Base-by-base conservation (phyloP, 345 rosid species). In the Eutrema heterophyllum region DNA sequence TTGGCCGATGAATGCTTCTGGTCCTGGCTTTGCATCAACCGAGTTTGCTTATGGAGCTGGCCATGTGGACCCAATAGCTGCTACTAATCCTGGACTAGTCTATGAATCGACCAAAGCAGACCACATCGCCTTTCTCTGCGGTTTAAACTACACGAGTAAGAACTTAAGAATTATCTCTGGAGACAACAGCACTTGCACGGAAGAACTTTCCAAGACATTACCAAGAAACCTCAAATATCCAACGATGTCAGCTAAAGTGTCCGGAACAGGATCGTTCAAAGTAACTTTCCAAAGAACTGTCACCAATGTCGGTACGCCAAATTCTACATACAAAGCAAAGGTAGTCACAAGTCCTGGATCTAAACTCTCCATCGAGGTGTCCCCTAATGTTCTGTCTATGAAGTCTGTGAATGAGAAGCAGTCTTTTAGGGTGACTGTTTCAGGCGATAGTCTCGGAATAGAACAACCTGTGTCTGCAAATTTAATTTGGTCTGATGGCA, bases 31-130 rank as follows among this genome's bases (percentile, higher is more conserved):
- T 36, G 50, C 35, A n/a, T 74, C 64, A 2, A 82, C 75, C 16
- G 88, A 83, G 72, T 80, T 88, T 46, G 80, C 82, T 16, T 84
- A 76, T 48, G 94, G 90, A 16, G 44, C 89, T 2, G 94, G 94
- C 18, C 81, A 80, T 36, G 41, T 88, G 12, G 77, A 86, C 65
- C 92, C 97, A 0, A n/a, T 46, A 9, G 71, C 79, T 36, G 90
- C 90, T 9, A 38, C 53, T 18, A 5, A 79, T 73, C 85, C 81
- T 44, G 85, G 85, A 53, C 85, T 82, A 12, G 79, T 79, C 38
- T 82, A 79, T 26, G 79, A 82, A 58, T 44, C 73, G 14, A 56
- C 39, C 4, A 67, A 52, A 54, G 53, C 51, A 4, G 89, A 90
- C 43, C 81, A 84, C 74, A 21, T 83, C 15, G 58, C 51, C 6